Conservation (phyloP, 169 alveolate species). For the Plasmodium reichenowi region DNA sequence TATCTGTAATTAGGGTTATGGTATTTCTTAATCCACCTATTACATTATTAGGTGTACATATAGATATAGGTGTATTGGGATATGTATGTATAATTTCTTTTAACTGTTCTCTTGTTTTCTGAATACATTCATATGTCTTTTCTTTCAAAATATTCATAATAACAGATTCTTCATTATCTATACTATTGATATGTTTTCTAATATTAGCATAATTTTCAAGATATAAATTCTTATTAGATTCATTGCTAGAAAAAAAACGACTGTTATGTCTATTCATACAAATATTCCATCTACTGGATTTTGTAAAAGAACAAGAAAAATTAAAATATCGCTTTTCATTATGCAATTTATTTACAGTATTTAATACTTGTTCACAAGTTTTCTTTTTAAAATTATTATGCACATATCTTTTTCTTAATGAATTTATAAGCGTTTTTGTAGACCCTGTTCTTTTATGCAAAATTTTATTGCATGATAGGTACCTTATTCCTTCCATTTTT, state of each 20-base stretch:
- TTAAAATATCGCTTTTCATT: constrained; percentile 23
- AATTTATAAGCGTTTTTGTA: background rate
- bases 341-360: constrained; percentile 11
- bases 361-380: constrained; percentile 13
- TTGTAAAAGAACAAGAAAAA: background rate
- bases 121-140: constrained; percentile 72
- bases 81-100: constrained; percentile 58
- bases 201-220: constrained; percentile 54
- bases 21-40: constrained; percentile 94
- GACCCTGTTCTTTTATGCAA: constrained; percentile 9
- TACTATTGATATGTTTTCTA: constrained; percentile 53
- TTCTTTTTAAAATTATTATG: constrained; percentile 4
- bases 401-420: constrained; percentile 6
- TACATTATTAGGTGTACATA: constrained; percentile 75
- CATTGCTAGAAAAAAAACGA: constrained; percentile 42
- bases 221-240: constrained; percentile 26
- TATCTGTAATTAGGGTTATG: constrained; percentile 93
- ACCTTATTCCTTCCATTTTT: constrained; percentile 23
- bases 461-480: background rate
- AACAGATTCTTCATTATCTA: constrained; percentile 70
- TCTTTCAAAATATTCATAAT: constrained; percentile 67
- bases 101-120: constrained; percentile 73
- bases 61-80: constrained; percentile 76
- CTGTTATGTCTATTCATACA: background rate
- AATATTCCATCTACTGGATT: background rate